Base-by-base conservation (phyloP, 148 eudicot genomes). In the Cornus kousa region DNA sequence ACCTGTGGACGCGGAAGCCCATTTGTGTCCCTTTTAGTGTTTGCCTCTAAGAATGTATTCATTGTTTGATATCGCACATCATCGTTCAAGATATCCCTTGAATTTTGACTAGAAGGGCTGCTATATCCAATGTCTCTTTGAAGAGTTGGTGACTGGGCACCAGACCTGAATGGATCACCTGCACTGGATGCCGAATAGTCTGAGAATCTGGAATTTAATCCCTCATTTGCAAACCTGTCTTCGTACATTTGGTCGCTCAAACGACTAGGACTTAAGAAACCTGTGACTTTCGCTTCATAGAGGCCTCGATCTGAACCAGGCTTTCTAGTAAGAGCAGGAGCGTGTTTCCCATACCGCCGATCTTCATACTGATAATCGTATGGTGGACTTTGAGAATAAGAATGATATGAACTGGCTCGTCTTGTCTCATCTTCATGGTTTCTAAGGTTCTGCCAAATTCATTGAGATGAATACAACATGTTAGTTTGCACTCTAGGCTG, bases 311-410 rank as follows among this genome's bases (percentile, higher is more conserved):
- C 97, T 13, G 97, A 95, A 57, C 96, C 98, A 68, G 93, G 94
- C 87, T 90, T 95, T 84, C 94, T 90, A 60, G 88, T 83, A 80
- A 95, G 86, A 37, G 84, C 76, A 76, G 88, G 84, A 35, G 79
- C 89, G 70, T 87, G 92, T 78, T 89, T 95, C 80, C 97, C 94
- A 82, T 89, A 90, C 50, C 87, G 85, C 48, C 97, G 84, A 73
- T 95, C 98, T 88, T 95, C 98, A 74, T 95, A 95, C 68, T 95
- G 97, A 85, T 85, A 91, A 83, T 95, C 98, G 72, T 95, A 93
- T 20, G 98, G 98, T 32, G 98, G 98, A 78, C 98, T 95, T 84
- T 95, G 98, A 72, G 98, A 95, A 79, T 85, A 95, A 39, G 98
- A 95, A 81, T 95, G 98, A 78, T 93, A 95, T 35, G 98, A 95